A percentile compares a stretch with the other conserved stretches of the same genome.
These are phyloP conservation scores for Corinectria fuckeliana DNA, from an alignment of 2,329 filamentous ascomycete genomes.

Conservation along the genomic window DNA sequence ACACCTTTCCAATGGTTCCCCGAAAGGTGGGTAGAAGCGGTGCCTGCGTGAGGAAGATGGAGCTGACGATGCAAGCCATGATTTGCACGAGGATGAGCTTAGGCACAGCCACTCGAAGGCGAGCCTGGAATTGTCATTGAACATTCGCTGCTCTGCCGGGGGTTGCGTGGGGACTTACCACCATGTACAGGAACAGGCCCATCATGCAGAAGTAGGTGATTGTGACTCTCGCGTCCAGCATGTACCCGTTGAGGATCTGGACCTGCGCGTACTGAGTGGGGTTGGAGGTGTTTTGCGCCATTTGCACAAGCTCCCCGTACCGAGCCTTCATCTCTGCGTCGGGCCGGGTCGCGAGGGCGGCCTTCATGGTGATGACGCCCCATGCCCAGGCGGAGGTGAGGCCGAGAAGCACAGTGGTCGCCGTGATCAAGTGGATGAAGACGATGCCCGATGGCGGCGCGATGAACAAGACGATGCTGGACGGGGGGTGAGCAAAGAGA, in stretches of 20 bases:
- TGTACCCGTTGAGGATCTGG: constrained; percentile 22
- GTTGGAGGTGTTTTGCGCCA: constrained; percentile 27
- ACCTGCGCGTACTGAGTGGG: constrained; percentile 19
- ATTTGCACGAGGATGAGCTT: constrained; percentile 53
- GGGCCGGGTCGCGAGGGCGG: constrained; percentile 26
- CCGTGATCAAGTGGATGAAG: constrained; percentile 28
- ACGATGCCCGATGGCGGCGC: constrained; percentile 32
- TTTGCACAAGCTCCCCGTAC: constrained; percentile 12
- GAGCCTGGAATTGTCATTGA: constrained; percentile 33
- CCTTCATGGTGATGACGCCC: constrained; percentile 29
- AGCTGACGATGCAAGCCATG: constrained; percentile 54
- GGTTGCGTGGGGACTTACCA: constrained; percentile 1
- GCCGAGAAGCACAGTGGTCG: constrained; percentile 21
- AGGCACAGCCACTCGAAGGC: constrained; percentile 51
- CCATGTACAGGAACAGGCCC: constrained; percentile 22
- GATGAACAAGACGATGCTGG: constrained; percentile 27
- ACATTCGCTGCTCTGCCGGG: neutral
- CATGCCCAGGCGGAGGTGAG: constrained; percentile 25
- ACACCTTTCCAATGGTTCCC: constrained; percentile 40
- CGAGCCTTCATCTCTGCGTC: constrained; percentile 19
- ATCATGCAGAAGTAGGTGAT: constrained; percentile 32
- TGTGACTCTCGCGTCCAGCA: constrained; percentile 24
- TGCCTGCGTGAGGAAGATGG: constrained; percentile 52
- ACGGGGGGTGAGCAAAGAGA: neutral
- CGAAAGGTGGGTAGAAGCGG: constrained; percentile 51